Percentiles rank a stretch among this genome's conserved stretches.
These are phyloP conservation scores for Botrytis hyacinthi DNA, from an alignment of 2,329 filamentous ascomycete species.

Conservation along the genomic window DNA sequence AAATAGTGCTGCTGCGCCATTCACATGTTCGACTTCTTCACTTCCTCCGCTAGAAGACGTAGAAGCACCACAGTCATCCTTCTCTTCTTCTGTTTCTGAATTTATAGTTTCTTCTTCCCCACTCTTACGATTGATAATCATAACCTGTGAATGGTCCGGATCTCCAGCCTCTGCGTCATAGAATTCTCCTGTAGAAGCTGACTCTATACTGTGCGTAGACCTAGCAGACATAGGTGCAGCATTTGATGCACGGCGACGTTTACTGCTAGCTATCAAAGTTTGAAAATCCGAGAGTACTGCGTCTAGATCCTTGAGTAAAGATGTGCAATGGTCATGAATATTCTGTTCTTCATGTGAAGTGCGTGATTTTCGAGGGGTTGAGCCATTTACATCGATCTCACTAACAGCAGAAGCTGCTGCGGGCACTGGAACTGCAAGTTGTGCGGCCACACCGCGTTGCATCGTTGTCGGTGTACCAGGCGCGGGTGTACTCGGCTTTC, in stretches of 20 bases:
- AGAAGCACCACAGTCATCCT: constrained; percentile 51
- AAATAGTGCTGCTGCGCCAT: constrained; percentile 68
- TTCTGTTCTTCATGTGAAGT: constrained; percentile 56
- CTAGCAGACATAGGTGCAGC: constrained; percentile 49
- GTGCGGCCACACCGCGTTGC: constrained; percentile 32
- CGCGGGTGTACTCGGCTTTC: constrained; percentile 60
- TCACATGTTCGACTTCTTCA: constrained; percentile 44
- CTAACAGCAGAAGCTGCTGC: constrained; percentile 28
- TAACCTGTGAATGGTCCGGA: constrained; percentile 58
- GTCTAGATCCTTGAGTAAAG: constrained; percentile 82
- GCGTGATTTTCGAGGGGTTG: constrained; percentile 25
- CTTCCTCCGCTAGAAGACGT: constrained; percentile 59
- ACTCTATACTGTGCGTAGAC: constrained; percentile 68
- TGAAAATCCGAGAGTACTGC: constrained; percentile 80
- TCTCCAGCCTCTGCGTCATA: constrained; percentile 82
- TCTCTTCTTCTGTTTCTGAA: constrained; percentile 55
- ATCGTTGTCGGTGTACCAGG: constrained; percentile 30
- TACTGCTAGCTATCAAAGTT: constrained; percentile 71
- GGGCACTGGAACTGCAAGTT: constrained; percentile 35
- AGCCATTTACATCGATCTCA: constrained; percentile 30
- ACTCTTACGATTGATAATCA: constrained; percentile 71
- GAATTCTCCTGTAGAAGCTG: constrained; percentile 80
- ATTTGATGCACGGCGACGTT: constrained; percentile 63
- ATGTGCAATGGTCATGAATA: constrained; percentile 78
- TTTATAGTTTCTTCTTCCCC: constrained; percentile 59